Evolutionary conservation across 1,284 basidiomycete genomes (phyloP).

Genomic region (Phlebopus sp.): DNA sequence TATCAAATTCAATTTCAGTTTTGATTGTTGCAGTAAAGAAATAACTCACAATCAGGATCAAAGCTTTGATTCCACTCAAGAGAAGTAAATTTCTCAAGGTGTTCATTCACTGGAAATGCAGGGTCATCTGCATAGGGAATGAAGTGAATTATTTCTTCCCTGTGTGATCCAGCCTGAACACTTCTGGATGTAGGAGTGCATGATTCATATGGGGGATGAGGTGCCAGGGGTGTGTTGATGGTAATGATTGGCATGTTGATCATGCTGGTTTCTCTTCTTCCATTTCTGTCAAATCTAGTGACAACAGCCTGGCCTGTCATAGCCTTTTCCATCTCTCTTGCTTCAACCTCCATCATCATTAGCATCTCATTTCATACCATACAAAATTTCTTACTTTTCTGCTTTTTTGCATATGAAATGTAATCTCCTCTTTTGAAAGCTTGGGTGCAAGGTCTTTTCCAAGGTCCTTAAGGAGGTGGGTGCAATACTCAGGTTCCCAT

Average conservation of each 20-base stretch:
- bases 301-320: constrained; percentile 8
- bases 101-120: constrained; percentile 36
- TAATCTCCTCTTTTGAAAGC: constrained; percentile 10
- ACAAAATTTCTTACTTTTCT: background rate
- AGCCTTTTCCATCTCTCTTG: constrained; percentile 1
- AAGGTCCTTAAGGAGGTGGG: constrained; percentile 14
- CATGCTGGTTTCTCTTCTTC: background rate
- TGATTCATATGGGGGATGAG: constrained; percentile 46
- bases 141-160: constrained; percentile 44
- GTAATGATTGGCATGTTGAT: constrained; percentile 14
- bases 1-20: background rate
- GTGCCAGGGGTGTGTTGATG: constrained; percentile 16
- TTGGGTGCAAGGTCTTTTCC: background rate
- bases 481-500: constrained; percentile 30
- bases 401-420: constrained; percentile 10
- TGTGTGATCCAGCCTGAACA: constrained; percentile 40
- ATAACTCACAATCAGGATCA: constrained; percentile 50
- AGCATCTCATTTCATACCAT: background rate
- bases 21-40: background rate
- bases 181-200: constrained; percentile 47
- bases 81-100: constrained; percentile 37
- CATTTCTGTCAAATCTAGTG: background rate
- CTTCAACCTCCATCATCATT: background rate
- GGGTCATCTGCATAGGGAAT: constrained; percentile 56
- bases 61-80: constrained; percentile 46